Evolutionary conservation across 2,329 filamentous ascomycete genomes (phyloP), one percentile per base, ranked within the genome.

Genomic region (Aspergillus quadricinctus): DNA sequence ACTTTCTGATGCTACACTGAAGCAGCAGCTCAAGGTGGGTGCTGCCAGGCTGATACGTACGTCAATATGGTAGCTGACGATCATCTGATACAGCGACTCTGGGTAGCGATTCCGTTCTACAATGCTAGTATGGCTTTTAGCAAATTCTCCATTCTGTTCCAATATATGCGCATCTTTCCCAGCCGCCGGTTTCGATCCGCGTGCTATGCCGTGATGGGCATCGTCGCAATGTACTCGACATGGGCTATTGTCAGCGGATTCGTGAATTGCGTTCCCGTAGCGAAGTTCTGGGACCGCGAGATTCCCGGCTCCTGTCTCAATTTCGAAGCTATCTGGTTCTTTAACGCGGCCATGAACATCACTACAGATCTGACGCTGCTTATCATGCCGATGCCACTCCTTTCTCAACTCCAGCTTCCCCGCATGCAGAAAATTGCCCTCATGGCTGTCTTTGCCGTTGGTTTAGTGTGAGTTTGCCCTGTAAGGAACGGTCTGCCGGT

Each of bases 141-240:
- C 41, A 78, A 78, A 61, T 69, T 74, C 56, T 78, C 76, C 45
- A 76, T 79, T 53, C 67, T 79, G 25, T 69, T 77, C 40, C 77
- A 79, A 65, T 78, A 79, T 57, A 68, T 79, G 10, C 76, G 77
- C 29, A 72, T 80, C 54, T 77, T 79, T 64, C 68, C 63, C 48
- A 61, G 63, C 49, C 66, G 58, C 21, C 57, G 54, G 37, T 72
- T 69, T 46, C 67, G 75, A 21, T 54, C 68, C 7, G 55, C 64
- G 28, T 76, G 75, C 57, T 73, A 69, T 51, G 35, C 63, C 23
- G 58, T 78, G 21, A 65, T 78, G 56, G 56, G 61, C 1, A 49
- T 70, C 62, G 58, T 72, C 14, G 63, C 65, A 4, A 43, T 62
- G 3, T 72, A 72, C 57, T 65, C 65, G 3, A 54, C 65, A 10